Evolutionary conservation across 352 stramenopile species (phyloP), one percentile per base, ranked within the genome.

Genomic region (Thalassiosira sp.): DNA sequence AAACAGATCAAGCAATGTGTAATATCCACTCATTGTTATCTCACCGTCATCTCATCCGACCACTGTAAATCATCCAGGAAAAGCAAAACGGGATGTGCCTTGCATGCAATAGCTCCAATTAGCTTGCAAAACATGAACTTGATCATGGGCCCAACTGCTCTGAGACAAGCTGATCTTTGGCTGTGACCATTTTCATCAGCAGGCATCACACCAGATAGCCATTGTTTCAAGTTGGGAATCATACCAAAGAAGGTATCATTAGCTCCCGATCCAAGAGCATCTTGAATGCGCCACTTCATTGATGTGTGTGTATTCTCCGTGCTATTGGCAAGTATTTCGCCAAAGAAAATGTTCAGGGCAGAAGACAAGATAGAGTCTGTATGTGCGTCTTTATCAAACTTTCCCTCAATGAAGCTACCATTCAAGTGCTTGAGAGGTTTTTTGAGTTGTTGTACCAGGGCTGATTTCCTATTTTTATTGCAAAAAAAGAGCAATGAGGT

Each of bases 11-110:
- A 15, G 24, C 7, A 28, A 56, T 31, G 18, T 56, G 11, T 42
- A 46, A 46, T 46, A 46, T n/a, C 3, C 3, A 46, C 11, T 40
- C 33, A 40, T n/a, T n/a, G n/a, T 42, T 20, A 40, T 45, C 40
- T 54, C 16, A 74, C 27, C 1, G 65, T 74, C 31, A 61, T 74
- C 49, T 67, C 53, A 40, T 79, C 58, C 13, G 70, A 60, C 60
- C 63, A 85, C 25, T 85, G 76, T 15, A 85, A 45, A 71, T 86
- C 69, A n/a, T 83, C 72, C 22, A 82, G 65, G 35, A 78, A 76
- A 22, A 86, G 33, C 15, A 76, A 43, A 15, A 78, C 61, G 18
- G 73, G 77, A 40, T 77, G 37, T 42, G 46, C 42, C 20, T 28
- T 53, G 13, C 51, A 62, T 5, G 49, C 46, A 31, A 76, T 76